Percentiles rank a stretch among this genome's conserved stretches.
These are phyloP conservation scores for Citrus unshiu DNA, from an alignment of 345 rosid genomes.

Conservation along the genomic window DNA sequence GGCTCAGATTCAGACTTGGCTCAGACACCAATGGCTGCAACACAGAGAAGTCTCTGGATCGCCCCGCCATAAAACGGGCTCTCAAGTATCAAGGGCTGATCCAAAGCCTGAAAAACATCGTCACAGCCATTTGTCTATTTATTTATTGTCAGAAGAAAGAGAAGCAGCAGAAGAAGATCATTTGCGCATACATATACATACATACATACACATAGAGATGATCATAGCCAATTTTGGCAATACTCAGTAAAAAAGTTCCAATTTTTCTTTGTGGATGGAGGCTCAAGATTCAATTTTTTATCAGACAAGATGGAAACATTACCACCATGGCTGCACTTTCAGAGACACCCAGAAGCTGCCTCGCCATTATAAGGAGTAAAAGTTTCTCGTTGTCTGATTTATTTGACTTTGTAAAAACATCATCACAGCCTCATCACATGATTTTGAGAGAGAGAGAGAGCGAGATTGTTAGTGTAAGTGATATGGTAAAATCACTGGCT, in stretches of 20 bases:
- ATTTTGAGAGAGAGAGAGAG: not conserved
- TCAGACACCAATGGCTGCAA: not conserved
- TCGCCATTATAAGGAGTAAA: constrained; percentile 1
- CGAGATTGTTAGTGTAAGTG: not conserved
- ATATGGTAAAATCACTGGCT: constrained; percentile 2
- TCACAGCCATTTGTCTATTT: not conserved
- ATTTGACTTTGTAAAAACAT: not conserved
- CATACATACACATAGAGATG: not conserved
- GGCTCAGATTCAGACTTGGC: not conserved
- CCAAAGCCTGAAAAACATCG: not conserved
- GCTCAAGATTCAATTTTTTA: constrained; percentile 11
- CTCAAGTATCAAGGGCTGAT: not conserved
- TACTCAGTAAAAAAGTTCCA: not conserved
- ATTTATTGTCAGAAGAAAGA: not conserved
- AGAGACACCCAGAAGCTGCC: constrained; percentile 1
- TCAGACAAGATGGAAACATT: not conserved
- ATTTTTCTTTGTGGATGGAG: not conserved
- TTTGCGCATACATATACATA: not conserved
- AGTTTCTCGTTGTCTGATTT: not conserved
- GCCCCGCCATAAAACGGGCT: not conserved
- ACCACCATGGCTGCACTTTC: not conserved
- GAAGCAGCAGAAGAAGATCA: not conserved
- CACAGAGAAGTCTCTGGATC: not conserved
- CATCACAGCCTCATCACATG: constrained; percentile 9
- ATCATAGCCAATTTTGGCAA: not conserved